These are phyloP conservation scores for Albatrellus ellisii DNA, from an alignment of 768 basidiomycete genomes.

Conservation along the genomic window DNA sequence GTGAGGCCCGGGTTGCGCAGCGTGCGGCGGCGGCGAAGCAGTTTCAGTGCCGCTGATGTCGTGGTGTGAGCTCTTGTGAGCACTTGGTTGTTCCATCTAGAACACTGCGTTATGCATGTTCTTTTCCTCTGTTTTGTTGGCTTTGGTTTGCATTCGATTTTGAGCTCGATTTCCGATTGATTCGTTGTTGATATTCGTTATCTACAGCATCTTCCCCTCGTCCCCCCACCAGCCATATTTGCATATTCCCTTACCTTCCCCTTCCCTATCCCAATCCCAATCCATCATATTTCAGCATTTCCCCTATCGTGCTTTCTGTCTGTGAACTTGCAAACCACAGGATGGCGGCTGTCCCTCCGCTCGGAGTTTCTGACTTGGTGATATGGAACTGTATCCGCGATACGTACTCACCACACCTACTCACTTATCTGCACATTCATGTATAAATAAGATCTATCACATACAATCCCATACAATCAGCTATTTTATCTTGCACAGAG, in stretches of 20 bases:
- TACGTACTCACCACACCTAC: conserved; percentile 8
- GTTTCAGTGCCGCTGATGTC: conserved; percentile 80
- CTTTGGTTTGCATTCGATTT: conserved; percentile 9
- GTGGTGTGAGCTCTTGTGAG: conserved; percentile 37
- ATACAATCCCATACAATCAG: background rate
- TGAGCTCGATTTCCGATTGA: background rate
- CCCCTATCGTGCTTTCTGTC: background rate
- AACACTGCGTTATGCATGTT: no score
- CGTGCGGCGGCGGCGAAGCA: conserved; percentile 67
- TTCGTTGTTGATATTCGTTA: background rate
- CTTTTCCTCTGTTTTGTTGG: no score
- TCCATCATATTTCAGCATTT: background rate
- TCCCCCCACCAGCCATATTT: conserved; percentile 6
- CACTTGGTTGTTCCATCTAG: conserved; percentile 5
- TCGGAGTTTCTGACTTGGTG: background rate
- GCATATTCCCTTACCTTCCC: conserved; percentile 13
- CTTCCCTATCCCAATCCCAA: conserved; percentile 1
- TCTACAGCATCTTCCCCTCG: background rate
- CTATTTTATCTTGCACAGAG: no score
- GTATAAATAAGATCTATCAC: conserved; percentile 10
- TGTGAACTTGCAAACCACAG: background rate
- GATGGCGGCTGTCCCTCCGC: background rate
- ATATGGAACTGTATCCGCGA: conserved; percentile 11
- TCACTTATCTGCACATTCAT: conserved; percentile 11
- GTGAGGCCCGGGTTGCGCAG: conserved; percentile 64